A percentile compares a stretch with the other conserved stretches of the same genome.
Conservation (phyloP, 2,329 filamentous ascomycete species). For the Colletotrichum graminicola region DNA sequence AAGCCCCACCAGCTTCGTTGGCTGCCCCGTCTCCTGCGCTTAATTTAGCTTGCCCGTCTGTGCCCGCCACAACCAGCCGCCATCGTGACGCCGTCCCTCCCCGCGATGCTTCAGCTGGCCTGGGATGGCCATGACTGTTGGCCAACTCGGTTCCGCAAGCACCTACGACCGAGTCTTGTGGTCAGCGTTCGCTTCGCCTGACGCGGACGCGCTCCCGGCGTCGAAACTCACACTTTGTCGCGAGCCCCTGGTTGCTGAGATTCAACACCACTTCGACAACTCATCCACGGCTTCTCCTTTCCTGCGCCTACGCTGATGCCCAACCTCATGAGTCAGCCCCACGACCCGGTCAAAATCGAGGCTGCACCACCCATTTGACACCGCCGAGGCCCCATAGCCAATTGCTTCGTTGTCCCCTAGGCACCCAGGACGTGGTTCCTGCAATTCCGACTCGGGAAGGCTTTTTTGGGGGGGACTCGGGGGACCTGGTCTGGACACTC, state of each 20-base stretch:
- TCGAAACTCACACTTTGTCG: constrained; percentile 18
- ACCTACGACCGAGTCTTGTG: constrained; percentile 27
- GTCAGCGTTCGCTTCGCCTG: constrained; percentile 17
- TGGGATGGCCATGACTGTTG: constrained; percentile 28
- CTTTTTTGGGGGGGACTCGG: constrained; percentile 22
- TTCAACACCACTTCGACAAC: constrained; percentile 10
- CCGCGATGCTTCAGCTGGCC: constrained; percentile 32
- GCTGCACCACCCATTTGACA: constrained; percentile 15
- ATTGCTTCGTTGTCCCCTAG: constrained; percentile 30
- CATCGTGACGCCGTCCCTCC: constrained; percentile 33
- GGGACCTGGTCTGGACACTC: neutral
- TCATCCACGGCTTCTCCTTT: constrained; percentile 33
- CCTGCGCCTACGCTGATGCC: constrained; percentile 31
- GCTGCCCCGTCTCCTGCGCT: constrained; percentile 11
- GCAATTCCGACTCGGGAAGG: constrained; percentile 28
- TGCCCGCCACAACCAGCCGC: constrained; percentile 40
- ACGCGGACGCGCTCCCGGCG: neutral
- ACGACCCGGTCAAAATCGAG: constrained; percentile 19
- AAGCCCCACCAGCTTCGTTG: constrained; percentile 17
- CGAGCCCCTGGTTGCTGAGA: constrained; percentile 11
- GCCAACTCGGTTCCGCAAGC: constrained; percentile 6
- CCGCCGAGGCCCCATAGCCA: constrained; percentile 8
- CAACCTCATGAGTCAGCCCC: constrained; percentile 24
- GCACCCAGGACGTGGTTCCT: constrained; percentile 11
- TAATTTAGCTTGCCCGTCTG: constrained; percentile 31